phyloP scores from a whole-genome alignment of 805 yeast species.

The Pichia deserticola region DNA sequence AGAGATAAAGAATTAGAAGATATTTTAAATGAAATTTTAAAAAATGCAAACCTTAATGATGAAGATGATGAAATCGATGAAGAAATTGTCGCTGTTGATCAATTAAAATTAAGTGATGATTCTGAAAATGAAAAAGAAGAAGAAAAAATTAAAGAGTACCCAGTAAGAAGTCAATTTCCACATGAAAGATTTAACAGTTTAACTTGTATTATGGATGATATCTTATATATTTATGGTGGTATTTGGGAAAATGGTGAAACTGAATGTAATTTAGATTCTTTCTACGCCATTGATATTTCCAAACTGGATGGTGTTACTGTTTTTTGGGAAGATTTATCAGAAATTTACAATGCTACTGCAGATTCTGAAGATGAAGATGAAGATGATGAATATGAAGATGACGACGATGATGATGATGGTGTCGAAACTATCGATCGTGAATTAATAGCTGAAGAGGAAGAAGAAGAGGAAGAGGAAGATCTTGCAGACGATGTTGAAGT shows the following conservation, averaged over 20 bases:
- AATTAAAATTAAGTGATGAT: slow-evolving; percentile 13
- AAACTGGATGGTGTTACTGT: slow-evolving; percentile 83
- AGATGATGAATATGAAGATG: slow-evolving; percentile 62
- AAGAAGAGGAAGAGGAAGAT: slow-evolving; percentile 58
- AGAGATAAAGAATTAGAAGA: slow-evolving; percentile 80
- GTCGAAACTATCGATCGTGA: slow-evolving; percentile 35
- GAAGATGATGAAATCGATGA: slow-evolving; percentile 24
- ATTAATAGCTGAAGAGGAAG: slow-evolving; percentile 38
- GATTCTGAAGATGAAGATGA: slow-evolving; percentile 61
- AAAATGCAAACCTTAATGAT: slow-evolving; percentile 64
- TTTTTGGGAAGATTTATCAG: slow-evolving; percentile 81
- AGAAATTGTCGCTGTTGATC: slow-evolving; percentile 28
- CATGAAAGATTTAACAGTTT: slow-evolving; percentile 86
- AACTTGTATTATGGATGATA: slow-evolving; percentile 79
- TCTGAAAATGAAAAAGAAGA: slow-evolving; percentile 28
- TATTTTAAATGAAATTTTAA: slow-evolving; percentile 63
- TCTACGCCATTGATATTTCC: slow-evolving; percentile 79
- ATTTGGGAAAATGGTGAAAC: slow-evolving; percentile 83
- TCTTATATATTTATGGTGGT: slow-evolving; percentile 81
- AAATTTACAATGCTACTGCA: slow-evolving; percentile 42
- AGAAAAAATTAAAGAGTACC: slow-evolving; percentile 35
- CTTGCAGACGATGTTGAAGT: slow-evolving; percentile 54
- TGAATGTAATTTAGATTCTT: slow-evolving; percentile 76
- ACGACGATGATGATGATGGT: slow-evolving; percentile 49
- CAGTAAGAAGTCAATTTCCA: slow-evolving; percentile 58